Percentiles rank a stretch among this genome's conserved stretches.
phyloP scores from a whole-genome alignment of 306 rosid genomes.

The barrel medic (Medicago truncatula) region DNA sequence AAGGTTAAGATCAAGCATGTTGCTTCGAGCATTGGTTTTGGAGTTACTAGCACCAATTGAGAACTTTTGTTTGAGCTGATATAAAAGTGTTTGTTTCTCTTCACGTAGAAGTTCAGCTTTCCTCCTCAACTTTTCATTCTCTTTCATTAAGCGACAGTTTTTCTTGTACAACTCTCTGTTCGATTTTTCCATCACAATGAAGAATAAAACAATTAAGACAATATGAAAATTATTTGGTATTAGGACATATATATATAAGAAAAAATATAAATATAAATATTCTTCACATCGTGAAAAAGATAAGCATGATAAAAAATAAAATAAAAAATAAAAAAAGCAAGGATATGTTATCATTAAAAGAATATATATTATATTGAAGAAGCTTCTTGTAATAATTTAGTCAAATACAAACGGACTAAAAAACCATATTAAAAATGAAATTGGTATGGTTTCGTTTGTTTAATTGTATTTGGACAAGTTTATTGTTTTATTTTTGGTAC shows the following conservation, averaged over 20 bases:
- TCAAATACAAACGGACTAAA: too few relatives aligned
- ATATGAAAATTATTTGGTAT: constrained; percentile 37
- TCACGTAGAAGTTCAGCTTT: constrained; percentile 83
- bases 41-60: constrained; percentile 50
- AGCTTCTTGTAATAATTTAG: too few relatives aligned
- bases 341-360: neutral
- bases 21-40: constrained; percentile 46
- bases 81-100: constrained; percentile 82
- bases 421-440: too few relatives aligned
- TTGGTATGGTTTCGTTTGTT: too few relatives aligned
- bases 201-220: neutral
- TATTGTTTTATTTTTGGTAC: too few relatives aligned
- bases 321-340: too few relatives aligned
- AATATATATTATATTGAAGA: too few relatives aligned
- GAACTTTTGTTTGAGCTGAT: constrained; percentile 84
- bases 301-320: too few relatives aligned
- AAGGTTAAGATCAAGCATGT: constrained; percentile 66
- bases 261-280: too few relatives aligned
- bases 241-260: too few relatives aligned
- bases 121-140: constrained; percentile 86
- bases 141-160: constrained; percentile 86
- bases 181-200: constrained; percentile 74
- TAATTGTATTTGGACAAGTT: too few relatives aligned
- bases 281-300: neutral
- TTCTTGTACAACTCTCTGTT: constrained; percentile 77